phyloP scores from a whole-genome alignment of 1,284 basidiomycete species.

The Lentinus polychrous region DNA sequence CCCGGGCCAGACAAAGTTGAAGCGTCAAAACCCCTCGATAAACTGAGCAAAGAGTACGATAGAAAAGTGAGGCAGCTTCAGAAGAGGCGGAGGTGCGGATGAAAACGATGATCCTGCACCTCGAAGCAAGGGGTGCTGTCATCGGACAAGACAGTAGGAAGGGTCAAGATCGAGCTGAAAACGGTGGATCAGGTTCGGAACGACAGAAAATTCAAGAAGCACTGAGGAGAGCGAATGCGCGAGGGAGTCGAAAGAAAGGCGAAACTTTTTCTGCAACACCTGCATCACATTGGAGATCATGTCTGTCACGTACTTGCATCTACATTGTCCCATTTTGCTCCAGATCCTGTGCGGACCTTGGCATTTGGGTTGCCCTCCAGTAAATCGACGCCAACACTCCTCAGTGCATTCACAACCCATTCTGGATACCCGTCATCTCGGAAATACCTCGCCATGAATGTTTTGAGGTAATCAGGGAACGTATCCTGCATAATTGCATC shows the following conservation, averaged over 20 bases:
- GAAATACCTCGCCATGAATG: constrained; percentile 72
- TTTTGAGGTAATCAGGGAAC: constrained; percentile 69
- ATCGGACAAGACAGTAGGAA: constrained; percentile 52
- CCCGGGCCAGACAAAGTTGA: constrained; percentile 33
- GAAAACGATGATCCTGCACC: constrained; percentile 16
- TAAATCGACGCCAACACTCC: constrained; percentile 70
- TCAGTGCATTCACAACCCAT: constrained; percentile 77
- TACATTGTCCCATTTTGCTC: constrained; percentile 64
- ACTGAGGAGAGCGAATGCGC: constrained; percentile 64
- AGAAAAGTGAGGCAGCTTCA: constrained; percentile 56
- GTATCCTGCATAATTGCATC: constrained; percentile 69
- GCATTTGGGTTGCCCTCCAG: constrained; percentile 42
- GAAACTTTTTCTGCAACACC: neutral
- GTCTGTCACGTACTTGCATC: constrained; percentile 4
- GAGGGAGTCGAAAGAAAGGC: constrained; percentile 47
- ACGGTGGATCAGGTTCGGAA: constrained; percentile 81
- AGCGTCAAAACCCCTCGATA: constrained; percentile 68
- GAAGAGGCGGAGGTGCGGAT: constrained; percentile 34
- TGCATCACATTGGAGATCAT: constrained; percentile 1
- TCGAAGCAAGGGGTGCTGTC: constrained; percentile 35
- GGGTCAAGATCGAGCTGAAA: constrained; percentile 76
- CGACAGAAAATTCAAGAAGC: constrained; percentile 52
- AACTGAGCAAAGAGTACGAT: constrained; percentile 60
- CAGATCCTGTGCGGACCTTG: constrained; percentile 50
- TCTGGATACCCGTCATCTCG: constrained; percentile 65